Percentiles rank a stretch among this genome's conserved stretches.
Evolutionary conservation across 768 basidiomycete species (phyloP).

Genomic region (Mycena latifolia): DNA sequence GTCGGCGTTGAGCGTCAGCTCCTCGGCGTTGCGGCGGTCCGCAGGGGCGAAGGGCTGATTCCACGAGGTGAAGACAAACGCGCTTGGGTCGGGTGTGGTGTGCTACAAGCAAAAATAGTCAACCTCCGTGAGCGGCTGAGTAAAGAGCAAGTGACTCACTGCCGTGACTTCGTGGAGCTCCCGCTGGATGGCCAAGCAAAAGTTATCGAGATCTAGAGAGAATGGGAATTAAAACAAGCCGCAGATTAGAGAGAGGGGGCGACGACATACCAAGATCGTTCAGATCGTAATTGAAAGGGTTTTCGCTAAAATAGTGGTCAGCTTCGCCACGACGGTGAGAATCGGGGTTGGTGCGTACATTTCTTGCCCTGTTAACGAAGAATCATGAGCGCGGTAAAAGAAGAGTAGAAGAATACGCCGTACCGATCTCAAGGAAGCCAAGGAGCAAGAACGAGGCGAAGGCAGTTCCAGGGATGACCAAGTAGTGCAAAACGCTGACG

Average conservation of each 20-base stretch:
- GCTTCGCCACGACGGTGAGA: not conserved
- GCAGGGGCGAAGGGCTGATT: slow-evolving; percentile 82
- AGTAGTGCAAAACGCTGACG: slow-evolving; percentile 50
- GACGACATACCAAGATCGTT: slow-evolving; percentile 68
- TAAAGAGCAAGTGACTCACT: slow-evolving; percentile 53
- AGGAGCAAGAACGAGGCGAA: slow-evolving; percentile 74
- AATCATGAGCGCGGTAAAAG: not conserved
- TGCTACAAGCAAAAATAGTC: slow-evolving; percentile 51
- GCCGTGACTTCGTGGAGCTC: slow-evolving; percentile 82
- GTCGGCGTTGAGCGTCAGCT: slow-evolving; percentile 56
- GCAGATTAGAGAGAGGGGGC: not conserved
- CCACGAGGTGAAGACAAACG: slow-evolving; percentile 65
- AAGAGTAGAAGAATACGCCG: not conserved
- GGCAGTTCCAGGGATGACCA: slow-evolving; percentile 72
- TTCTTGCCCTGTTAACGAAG: slow-evolving; percentile 53
- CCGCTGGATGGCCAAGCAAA: slow-evolving; percentile 74
- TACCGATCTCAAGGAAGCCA: slow-evolving; percentile 76
- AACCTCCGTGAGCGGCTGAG: not conserved
- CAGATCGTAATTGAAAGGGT: slow-evolving; percentile 76
- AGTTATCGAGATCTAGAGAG: slow-evolving; percentile 69
- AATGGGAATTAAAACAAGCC: slow-evolving; percentile 16
- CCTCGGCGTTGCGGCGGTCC: slow-evolving; percentile 68
- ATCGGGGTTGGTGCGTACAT: slow-evolving; percentile 52
- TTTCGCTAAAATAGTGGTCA: slow-evolving; percentile 57
- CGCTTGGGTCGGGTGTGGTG: slow-evolving; percentile 62